phyloP scores from a whole-genome alignment of 164 flowering plant genomes.

The Dillenia turbinata region DNA sequence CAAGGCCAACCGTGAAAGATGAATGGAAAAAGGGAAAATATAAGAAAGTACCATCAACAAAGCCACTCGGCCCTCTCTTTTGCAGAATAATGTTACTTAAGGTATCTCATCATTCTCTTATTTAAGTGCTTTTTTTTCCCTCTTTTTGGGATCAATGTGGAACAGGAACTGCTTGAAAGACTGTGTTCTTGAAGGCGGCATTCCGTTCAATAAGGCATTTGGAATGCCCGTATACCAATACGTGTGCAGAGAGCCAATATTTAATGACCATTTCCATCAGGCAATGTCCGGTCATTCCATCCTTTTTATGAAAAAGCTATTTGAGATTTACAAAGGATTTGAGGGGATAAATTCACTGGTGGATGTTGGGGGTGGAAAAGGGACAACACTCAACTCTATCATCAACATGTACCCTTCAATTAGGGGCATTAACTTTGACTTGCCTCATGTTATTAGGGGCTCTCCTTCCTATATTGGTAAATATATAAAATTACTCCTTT shows the following conservation, averaged over 20 bases:
- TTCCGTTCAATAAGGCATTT: slow-evolving; percentile 7
- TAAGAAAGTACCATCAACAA: too few species aligned
- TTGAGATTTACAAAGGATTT: slow-evolving; percentile 6
- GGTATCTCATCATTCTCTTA: neutral
- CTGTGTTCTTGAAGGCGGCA: slow-evolving; percentile 12
- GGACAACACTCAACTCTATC: neutral
- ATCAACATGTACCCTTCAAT: slow-evolving; percentile 3
- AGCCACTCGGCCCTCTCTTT: too few species aligned
- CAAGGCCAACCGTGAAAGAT: too few species aligned
- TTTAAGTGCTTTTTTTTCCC: neutral
- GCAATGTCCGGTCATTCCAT: neutral
- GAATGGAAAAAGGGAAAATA: too few species aligned
- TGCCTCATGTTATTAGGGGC: neutral
- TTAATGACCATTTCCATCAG: slow-evolving; percentile 2
- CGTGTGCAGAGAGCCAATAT: slow-evolving; percentile 4
- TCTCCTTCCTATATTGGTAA: slow-evolving; percentile 1
- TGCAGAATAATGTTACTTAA: too few species aligned
- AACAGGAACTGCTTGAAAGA: slow-evolving; percentile 10
- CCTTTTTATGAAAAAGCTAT: neutral
- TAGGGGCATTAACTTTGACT: slow-evolving; percentile 1
- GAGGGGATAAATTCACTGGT: slow-evolving; percentile 8
- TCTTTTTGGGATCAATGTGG: neutral
- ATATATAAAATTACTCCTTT: neutral
- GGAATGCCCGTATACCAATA: slow-evolving; percentile 12
- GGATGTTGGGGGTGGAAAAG: slow-evolving; percentile 11